Conservation (phyloP, 2,329 filamentous ascomycete genomes). For the Trichoderma brevicompactum region DNA sequence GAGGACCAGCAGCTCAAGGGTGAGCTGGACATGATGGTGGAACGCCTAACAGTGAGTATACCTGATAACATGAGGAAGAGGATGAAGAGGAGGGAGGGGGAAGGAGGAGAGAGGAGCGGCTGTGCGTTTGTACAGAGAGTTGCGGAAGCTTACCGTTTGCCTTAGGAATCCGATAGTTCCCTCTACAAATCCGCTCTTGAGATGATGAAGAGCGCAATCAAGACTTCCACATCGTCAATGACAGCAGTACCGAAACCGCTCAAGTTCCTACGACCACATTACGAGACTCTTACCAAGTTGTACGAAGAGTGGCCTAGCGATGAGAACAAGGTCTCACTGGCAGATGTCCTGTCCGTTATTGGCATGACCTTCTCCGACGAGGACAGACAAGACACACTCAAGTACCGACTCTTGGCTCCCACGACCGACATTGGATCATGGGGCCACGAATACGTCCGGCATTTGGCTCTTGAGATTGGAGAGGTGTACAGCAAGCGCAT, state of each 20-base stretch:
- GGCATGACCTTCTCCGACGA: conserved; percentile 99
- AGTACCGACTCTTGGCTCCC: conserved; percentile 88
- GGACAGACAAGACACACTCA: conserved; percentile 92
- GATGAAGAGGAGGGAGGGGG: background rate
- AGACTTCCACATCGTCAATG: conserved; percentile 99
- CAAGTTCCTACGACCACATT: conserved; percentile 97
- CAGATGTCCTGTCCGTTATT: conserved; percentile 94
- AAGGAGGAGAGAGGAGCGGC: background rate
- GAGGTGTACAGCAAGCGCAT: conserved; percentile 90
- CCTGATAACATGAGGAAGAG: background rate
- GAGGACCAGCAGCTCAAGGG: conserved; percentile 98
- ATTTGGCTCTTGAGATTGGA: conserved; percentile 93
- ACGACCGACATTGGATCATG: conserved; percentile 93
- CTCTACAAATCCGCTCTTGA: conserved; percentile 93
- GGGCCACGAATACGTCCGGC: conserved; percentile 98
- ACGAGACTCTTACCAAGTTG: conserved; percentile 82
- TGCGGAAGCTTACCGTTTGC: conserved; percentile 1
- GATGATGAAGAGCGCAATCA: conserved; percentile 97
- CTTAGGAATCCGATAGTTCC: conserved; percentile 78
- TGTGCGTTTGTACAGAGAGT: background rate
- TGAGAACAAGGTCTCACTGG: conserved; percentile 85
- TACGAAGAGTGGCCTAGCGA: conserved; percentile 89
- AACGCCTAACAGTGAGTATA: conserved; percentile 77
- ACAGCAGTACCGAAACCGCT: conserved; percentile 97
- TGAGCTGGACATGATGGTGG: conserved; percentile 97